Conservation (phyloP, 768 basidiomycete species). For the Rubroboletus pulcherrimus region DNA sequence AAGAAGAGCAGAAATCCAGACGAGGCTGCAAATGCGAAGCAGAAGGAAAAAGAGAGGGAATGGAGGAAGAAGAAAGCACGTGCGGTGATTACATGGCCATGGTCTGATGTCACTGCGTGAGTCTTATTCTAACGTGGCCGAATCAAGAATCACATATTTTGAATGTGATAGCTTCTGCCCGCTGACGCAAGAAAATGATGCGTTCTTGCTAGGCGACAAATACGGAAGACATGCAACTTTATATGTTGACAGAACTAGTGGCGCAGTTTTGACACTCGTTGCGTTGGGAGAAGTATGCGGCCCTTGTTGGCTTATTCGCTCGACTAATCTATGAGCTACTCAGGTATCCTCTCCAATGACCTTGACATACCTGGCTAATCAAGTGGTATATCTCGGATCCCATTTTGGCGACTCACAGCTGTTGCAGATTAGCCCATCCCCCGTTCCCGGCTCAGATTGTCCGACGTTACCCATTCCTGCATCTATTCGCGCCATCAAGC, state of each 20-base stretch:
- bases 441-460: constrained; percentile 37
- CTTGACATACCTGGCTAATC: constrained; percentile 67
- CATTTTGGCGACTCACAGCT: constrained; percentile 81
- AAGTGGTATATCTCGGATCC: constrained; percentile 75
- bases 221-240: constrained; percentile 71
- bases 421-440: constrained; percentile 49
- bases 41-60: constrained; percentile 57
- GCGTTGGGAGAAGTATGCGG: constrained; percentile 68
- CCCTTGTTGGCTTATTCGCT: not conserved
- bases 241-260: constrained; percentile 44
- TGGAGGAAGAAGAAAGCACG: constrained; percentile 51
- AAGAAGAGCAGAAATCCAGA: constrained; percentile 44
- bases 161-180: constrained; percentile 44
- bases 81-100: constrained; percentile 68
- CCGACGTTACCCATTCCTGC: constrained; percentile 52
- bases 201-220: constrained; percentile 63
- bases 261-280: constrained; percentile 43
- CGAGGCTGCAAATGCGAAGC: constrained; percentile 44
- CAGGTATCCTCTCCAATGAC: constrained; percentile 71
- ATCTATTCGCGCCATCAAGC: constrained; percentile 41
- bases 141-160: not conserved
- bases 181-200: constrained; percentile 42
- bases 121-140: constrained; percentile 19
- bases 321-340: not conserved
- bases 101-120: constrained; percentile 69